A percentile compares a stretch with the other conserved stretches of the same genome.
Conservation (phyloP, 2,329 filamentous ascomycete genomes). For the Blumeriella jaapii region DNA sequence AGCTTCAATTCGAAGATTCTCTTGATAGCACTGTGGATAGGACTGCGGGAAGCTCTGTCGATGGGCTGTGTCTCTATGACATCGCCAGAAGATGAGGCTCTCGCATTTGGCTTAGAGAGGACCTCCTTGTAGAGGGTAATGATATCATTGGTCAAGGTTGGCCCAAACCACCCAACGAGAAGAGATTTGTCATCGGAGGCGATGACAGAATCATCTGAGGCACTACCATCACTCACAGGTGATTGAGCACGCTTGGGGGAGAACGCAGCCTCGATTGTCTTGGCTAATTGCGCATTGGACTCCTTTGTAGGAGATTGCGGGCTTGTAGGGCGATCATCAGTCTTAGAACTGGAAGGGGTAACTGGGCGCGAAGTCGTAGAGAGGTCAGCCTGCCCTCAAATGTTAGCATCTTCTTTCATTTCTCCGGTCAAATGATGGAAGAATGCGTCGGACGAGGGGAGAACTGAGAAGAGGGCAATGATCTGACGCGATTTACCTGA, state of each 20-base stretch:
- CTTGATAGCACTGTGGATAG: conserved; percentile 46
- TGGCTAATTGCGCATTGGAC: neutral
- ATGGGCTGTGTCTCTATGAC: conserved; percentile 42
- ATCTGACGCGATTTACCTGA: no score
- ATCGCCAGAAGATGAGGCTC: conserved; percentile 40
- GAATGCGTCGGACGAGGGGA: no score
- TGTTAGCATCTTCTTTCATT: no score
- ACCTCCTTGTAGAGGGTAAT: conserved; percentile 43
- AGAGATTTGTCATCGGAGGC: conserved; percentile 33
- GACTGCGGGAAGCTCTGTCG: conserved; percentile 49
- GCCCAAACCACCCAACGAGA: conserved; percentile 38
- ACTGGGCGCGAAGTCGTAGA: neutral
- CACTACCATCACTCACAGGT: neutral
- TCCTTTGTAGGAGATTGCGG: neutral
- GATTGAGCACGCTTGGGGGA: neutral
- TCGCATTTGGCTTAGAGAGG: conserved; percentile 40
- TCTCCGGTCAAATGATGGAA: no score
- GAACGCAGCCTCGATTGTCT: neutral
- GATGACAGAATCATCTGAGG: conserved; percentile 23
- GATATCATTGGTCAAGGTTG: conserved; percentile 37
- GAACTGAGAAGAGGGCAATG: no score
- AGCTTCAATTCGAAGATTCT: conserved; percentile 51
- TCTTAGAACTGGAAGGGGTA: neutral
- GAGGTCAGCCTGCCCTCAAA: no score
- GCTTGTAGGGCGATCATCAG: neutral